phyloP scores from a whole-genome alignment of 1,284 basidiomycete genomes.

The Rhodotorula sp. region DNA sequence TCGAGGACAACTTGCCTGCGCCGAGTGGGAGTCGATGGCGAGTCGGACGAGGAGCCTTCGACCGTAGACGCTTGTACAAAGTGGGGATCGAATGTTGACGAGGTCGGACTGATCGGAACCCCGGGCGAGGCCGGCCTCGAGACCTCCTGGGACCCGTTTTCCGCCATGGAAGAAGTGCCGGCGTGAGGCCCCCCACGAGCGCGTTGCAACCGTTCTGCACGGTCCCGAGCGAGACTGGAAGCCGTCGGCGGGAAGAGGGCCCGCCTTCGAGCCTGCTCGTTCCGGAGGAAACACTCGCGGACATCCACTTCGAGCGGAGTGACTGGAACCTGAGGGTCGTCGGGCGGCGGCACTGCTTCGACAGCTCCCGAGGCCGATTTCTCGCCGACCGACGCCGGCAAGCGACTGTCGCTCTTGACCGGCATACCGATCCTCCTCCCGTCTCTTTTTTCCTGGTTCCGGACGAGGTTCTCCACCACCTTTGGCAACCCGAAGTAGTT shows the following conservation, averaged over 20 bases:
- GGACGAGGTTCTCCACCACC: conserved; percentile 22
- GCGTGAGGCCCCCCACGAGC: too few species aligned
- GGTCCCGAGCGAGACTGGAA: background rate
- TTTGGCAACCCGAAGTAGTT: conserved; percentile 22
- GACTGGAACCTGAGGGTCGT: background rate
- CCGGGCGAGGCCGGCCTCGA: background rate
- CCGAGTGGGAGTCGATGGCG: conserved; percentile 1
- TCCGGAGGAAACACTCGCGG: conserved; percentile 12
- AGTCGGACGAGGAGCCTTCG: background rate
- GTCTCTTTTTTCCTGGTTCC: conserved; percentile 5
- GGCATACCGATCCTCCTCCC: conserved; percentile 11
- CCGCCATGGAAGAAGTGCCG: background rate
- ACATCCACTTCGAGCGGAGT: conserved; percentile 11
- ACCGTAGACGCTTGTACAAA: background rate
- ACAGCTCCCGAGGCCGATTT: background rate
- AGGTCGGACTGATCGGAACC: background rate
- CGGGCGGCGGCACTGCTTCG: background rate
- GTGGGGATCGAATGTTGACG: background rate
- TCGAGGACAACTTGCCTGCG: conserved; percentile 20
- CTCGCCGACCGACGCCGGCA: background rate
- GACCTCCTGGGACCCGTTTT: background rate
- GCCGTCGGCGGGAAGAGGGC: conserved; percentile 1
- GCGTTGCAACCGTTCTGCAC: background rate
- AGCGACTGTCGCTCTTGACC: too few species aligned
- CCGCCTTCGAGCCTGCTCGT: conserved; percentile 24